Base-by-base conservation (phyloP, 208 protist species). In the Novymonas esmeraldas region DNA sequence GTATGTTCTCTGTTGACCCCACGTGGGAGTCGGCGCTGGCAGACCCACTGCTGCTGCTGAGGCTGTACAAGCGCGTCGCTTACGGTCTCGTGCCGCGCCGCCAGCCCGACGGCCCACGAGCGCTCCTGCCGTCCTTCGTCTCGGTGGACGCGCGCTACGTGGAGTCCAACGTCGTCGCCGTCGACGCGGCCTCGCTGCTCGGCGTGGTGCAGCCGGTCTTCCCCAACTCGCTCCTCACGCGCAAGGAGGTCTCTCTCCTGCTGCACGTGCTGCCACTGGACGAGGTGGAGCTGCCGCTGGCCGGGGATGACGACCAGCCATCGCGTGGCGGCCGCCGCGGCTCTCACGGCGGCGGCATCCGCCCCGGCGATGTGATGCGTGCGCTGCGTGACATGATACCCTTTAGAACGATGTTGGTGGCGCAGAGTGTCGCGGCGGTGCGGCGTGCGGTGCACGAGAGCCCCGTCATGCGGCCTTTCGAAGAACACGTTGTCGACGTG, bases 211-310 rank as follows among this genome's bases (percentile, higher is more conserved):
- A 73, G 11, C 79, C 85, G 28, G 79, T 87, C 18, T 82, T 95
- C 26, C 79, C 89, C 1, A 33, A 56, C 0, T 70, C 56, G 1
- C 48, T 71, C 20, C 29, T 90, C 28, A 56, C 65, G n/a, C 78
- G 84, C 34, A 67, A 72, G 20, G 89, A 95, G 57, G 59, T 95
- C 10, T 14, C 14, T 2, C 74, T 92, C 9, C 65, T 92, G 7
- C 69, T 92, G 29, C 66, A 79, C 14, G 61, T 88, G 36, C 28
- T 89, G 0, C 76, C 77, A 13, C 46, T 64, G 29, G 78, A 82
- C 6, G 75, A 70, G 1, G 71, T 79, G 44, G 68, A 52, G 14
- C 50, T 24, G 26, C 49, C 38, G 10, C 16, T 6, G 31, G 31
- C 45, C 22, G 31, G 24, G 42, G 46, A 33, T 10, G 29, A 16